Conservation (phyloP, 2,329 filamentous ascomycete species). For the Penicillium rolfsii region DNA sequence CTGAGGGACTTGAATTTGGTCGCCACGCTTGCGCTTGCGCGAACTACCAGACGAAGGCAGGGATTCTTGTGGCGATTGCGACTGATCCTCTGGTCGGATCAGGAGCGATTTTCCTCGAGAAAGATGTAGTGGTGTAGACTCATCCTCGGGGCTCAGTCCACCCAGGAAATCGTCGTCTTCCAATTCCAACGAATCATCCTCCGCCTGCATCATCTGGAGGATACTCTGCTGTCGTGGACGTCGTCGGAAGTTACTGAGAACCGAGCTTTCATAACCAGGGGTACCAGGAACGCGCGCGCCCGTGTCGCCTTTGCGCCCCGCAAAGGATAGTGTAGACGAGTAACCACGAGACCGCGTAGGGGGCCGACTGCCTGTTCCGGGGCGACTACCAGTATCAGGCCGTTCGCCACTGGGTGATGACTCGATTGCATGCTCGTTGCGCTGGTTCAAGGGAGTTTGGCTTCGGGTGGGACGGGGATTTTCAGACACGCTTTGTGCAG, state of each 20-base stretch:
- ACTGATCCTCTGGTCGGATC: constrained; percentile 20
- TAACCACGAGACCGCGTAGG: constrained; percentile 45
- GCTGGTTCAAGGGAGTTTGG: constrained; percentile 38
- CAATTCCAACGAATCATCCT: constrained; percentile 43
- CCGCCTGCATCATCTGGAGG: constrained; percentile 49
- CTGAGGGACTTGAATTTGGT: constrained; percentile 35
- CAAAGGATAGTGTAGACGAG: constrained; percentile 44
- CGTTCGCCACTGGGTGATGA: constrained; percentile 41
- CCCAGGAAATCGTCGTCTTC: constrained; percentile 49
- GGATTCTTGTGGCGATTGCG: constrained; percentile 31
- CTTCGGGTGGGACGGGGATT: constrained; percentile 29
- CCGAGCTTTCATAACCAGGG: constrained; percentile 48
- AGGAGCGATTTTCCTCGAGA: constrained; percentile 39
- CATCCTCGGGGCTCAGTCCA: constrained; percentile 48
- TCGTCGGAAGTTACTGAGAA: constrained; percentile 50
- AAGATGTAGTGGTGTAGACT: constrained; percentile 49
- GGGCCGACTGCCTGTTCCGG: constrained; percentile 41
- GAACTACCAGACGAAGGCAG: constrained; percentile 36
- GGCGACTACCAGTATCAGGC: constrained; percentile 38
- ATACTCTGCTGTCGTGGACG: constrained; percentile 51
- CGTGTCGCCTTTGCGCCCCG: constrained; percentile 42
- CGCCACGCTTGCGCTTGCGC: constrained; percentile 44
- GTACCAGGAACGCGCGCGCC: constrained; percentile 44
- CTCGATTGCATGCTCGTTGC: constrained; percentile 40
- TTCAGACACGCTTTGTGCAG: constrained; percentile 21